Evolutionary conservation across 257 asterid species (phyloP).

Genomic region (Dorcoceras hygrometricum): DNA sequence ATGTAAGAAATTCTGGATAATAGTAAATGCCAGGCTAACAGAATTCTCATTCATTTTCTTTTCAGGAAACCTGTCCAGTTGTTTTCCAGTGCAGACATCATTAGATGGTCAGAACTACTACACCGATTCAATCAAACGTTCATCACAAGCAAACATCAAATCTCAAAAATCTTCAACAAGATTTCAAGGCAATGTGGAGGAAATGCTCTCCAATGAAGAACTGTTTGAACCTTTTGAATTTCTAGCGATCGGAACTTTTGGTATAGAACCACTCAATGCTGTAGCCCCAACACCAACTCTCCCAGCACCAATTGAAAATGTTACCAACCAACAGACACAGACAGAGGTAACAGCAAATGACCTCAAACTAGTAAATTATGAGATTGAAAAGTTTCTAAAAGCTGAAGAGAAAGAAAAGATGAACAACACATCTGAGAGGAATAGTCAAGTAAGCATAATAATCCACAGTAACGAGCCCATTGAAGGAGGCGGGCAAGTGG

Average conservation of each 20-base stretch:
- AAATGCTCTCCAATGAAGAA: slow-evolving; percentile 40
- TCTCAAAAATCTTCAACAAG: slow-evolving; percentile 30
- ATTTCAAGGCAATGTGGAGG: slow-evolving; percentile 29
- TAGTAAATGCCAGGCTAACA: slow-evolving; percentile 22
- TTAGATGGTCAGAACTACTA: slow-evolving; percentile 42
- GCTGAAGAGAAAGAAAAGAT: slow-evolving; percentile 54
- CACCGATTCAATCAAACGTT: slow-evolving; percentile 35
- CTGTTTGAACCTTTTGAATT: slow-evolving; percentile 63
- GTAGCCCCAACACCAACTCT: slow-evolving; percentile 79
- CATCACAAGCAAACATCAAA: slow-evolving; percentile 29
- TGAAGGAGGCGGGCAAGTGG: slow-evolving; percentile 35
- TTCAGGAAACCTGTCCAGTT: slow-evolving; percentile 50
- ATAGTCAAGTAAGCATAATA: slow-evolving; percentile 57
- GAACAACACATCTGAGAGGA: slow-evolving; percentile 51
- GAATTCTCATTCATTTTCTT: slow-evolving; percentile 22
- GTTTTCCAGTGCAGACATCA: slow-evolving; percentile 35
- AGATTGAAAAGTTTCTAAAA: slow-evolving; percentile 70
- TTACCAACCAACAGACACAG: slow-evolving; percentile 36
- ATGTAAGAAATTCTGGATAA: slow-evolving; percentile 17
- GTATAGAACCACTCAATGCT: slow-evolving; percentile 43
- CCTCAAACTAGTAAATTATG: slow-evolving; percentile 50
- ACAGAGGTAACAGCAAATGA: slow-evolving; percentile 51
- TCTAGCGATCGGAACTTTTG: slow-evolving; percentile 87
- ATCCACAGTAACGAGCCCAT: slow-evolving; percentile 42
- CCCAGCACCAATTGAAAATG: slow-evolving; percentile 36